phyloP scores from a whole-genome alignment of 1,139 yeast species.

The Candida anutae region DNA sequence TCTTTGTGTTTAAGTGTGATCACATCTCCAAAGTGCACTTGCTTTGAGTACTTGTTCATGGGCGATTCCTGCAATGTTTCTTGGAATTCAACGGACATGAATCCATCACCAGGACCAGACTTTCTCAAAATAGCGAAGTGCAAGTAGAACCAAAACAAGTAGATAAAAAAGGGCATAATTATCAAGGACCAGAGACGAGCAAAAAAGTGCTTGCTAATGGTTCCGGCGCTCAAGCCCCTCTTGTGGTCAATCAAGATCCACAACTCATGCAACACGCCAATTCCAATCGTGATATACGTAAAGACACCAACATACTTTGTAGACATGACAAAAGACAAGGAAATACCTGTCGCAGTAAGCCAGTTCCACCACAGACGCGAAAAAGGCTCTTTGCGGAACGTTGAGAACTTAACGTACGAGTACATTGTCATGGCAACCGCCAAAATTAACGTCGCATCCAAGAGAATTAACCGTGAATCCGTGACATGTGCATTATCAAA shows the following conservation, averaged over 20 bases:
- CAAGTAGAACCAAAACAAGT: slow-evolving; percentile 87
- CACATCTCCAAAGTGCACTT: slow-evolving; percentile 66
- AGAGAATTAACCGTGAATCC: slow-evolving; percentile 81
- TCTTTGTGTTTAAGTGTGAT: slow-evolving; percentile 72
- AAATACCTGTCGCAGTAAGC: slow-evolving; percentile 75
- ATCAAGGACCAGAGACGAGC: slow-evolving; percentile 72
- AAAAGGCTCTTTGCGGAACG: slow-evolving; percentile 62
- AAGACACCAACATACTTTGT: slow-evolving; percentile 95
- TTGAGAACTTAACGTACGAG: slow-evolving; percentile 72
- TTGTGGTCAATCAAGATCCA: slow-evolving; percentile 77
- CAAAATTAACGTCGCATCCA: slow-evolving; percentile 83
- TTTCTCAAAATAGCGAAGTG: slow-evolving; percentile 75
- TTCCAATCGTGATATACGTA: slow-evolving; percentile 80
- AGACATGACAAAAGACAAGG: slow-evolving; percentile 83
- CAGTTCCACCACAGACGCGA: slow-evolving; percentile 76
- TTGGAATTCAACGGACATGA: slow-evolving; percentile 92
- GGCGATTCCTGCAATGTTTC: slow-evolving; percentile 83
- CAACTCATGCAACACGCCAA: slow-evolving; percentile 76
- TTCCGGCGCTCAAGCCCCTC: slow-evolving; percentile 56
- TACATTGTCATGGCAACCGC: slow-evolving; percentile 75
- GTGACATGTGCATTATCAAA: slow-evolving; percentile 89
- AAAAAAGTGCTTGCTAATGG: slow-evolving; percentile 59
- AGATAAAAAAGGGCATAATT: slow-evolving; percentile 72
- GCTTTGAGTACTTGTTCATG: slow-evolving; percentile 61
- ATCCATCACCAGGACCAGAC: slow-evolving; percentile 94